A percentile compares a stretch with the other conserved stretches of the same genome.
Conservation (phyloP, 2,329 filamentous ascomycete genomes). For the Aspergillus awamori region DNA sequence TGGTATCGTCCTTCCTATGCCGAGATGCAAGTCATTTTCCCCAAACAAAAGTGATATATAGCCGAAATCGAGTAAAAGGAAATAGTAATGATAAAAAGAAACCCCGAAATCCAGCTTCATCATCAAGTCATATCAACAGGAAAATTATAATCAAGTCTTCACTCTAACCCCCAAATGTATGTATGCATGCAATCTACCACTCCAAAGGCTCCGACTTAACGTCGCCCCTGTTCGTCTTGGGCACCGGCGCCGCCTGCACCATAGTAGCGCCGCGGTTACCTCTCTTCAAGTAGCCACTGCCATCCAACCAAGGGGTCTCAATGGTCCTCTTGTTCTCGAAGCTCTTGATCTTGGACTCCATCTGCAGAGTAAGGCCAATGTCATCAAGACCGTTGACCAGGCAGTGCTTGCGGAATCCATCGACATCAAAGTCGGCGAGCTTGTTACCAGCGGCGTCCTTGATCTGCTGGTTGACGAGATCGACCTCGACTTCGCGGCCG, state of each 20-base stretch:
- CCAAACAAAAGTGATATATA: constrained; percentile 36
- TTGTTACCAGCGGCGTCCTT: constrained; percentile 73
- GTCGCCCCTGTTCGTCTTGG: constrained; percentile 86
- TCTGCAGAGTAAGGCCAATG: constrained; percentile 90
- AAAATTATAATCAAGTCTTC: background rate
- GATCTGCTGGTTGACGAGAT: constrained; percentile 82
- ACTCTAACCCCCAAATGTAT: background rate
- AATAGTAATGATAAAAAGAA: background rate
- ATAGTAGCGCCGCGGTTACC: constrained; percentile 58
- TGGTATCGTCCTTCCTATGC: background rate
- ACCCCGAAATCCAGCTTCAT: background rate
- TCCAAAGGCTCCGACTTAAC: constrained; percentile 83
- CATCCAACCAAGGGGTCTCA: constrained; percentile 89
- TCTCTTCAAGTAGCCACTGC: constrained; percentile 73
- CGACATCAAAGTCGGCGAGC: constrained; percentile 81
- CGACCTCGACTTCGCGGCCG: constrained; percentile 83
- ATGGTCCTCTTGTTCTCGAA: constrained; percentile 78
- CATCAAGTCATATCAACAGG: background rate
- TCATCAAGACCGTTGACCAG: constrained; percentile 92
- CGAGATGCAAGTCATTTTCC: background rate
- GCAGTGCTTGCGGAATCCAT: constrained; percentile 93
- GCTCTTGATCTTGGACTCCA: constrained; percentile 81
- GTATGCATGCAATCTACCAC: constrained; percentile 62
- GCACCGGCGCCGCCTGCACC: constrained; percentile 69
- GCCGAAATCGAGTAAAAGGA: constrained; percentile 8